A percentile compares a stretch with the other conserved stretches of the same genome.
These are phyloP conservation scores for Fonsecaea nubica DNA, from an alignment of 2,329 filamentous ascomycete species.

Conservation along the genomic window DNA sequence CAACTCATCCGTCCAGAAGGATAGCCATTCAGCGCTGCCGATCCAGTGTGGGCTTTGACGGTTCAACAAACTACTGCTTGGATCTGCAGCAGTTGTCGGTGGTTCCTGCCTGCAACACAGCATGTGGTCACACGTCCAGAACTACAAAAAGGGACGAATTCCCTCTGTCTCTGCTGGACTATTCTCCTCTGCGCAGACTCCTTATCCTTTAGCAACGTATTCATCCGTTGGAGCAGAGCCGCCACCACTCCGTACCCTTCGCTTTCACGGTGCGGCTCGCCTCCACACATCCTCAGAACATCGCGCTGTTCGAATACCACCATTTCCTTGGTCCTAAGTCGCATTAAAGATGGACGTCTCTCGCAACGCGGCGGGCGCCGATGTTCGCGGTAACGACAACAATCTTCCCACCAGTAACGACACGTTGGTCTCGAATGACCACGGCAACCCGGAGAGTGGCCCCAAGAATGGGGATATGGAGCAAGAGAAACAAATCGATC, in stretches of 20 bases:
- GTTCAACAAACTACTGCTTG: constrained; percentile 20
- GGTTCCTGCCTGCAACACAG: constrained; percentile 20
- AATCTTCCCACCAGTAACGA: constrained; percentile 7
- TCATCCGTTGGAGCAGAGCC: constrained; percentile 8
- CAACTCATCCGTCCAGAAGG: not conserved
- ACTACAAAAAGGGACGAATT: constrained; percentile 7
- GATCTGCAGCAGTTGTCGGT: constrained; percentile 8
- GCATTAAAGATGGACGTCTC: constrained; percentile 16
- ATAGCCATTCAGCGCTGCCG: not conserved
- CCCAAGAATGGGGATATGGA: constrained; percentile 17
- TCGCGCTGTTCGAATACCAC: not conserved
- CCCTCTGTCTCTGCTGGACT: not conserved
- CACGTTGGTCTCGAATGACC: constrained; percentile 9
- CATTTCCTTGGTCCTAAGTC: constrained; percentile 6
- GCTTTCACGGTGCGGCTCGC: constrained; percentile 7
- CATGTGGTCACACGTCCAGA: not conserved
- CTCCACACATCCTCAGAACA: constrained; percentile 13
- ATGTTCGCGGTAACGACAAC: not conserved
- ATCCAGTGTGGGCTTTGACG: constrained; percentile 22
- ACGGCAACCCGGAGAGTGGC: not conserved
- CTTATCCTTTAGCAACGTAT: constrained; percentile 6
- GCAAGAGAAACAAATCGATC: constrained; percentile 19
- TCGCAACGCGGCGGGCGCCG: not conserved
- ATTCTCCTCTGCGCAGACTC: constrained; percentile 2
- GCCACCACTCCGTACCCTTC: constrained; percentile 4